Conservation (phyloP, 2,329 filamentous ascomycete genomes). For the Helotiales sp. region DNA sequence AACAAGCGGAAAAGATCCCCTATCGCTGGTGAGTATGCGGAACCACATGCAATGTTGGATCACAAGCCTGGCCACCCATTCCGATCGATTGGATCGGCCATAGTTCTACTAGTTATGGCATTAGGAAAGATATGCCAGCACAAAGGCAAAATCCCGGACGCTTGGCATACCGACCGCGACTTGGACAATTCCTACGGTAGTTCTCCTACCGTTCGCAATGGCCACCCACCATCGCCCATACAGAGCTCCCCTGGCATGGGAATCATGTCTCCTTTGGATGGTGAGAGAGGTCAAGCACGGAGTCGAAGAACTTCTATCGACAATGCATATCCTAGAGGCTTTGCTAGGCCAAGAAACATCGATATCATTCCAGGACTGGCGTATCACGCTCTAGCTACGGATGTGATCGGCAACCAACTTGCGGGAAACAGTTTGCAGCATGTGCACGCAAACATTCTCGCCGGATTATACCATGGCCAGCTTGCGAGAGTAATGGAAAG, state of each 20-base stretch:
- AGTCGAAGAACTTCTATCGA: conserved; percentile 59
- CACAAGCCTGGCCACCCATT: conserved; percentile 57
- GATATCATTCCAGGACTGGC: conserved; percentile 88
- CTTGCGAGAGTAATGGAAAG: conserved; percentile 87
- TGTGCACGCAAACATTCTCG: conserved; percentile 83
- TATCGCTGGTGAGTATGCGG: conserved; percentile 32
- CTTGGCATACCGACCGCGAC: conserved; percentile 46
- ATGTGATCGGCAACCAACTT: conserved; percentile 82
- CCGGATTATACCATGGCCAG: conserved; percentile 88
- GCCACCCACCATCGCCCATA: conserved; percentile 56
- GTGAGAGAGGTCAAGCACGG: conserved; percentile 47
- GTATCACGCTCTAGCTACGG: conserved; percentile 85
- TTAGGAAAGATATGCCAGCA: conserved; percentile 80
- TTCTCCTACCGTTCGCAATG: conserved; percentile 51
- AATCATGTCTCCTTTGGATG: conserved; percentile 58
- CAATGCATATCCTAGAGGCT: conserved; percentile 35
- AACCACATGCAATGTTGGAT: conserved; percentile 33
- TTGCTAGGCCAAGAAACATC: conserved; percentile 61
- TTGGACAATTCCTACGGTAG: conserved; percentile 23
- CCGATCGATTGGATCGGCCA: conserved; percentile 76
- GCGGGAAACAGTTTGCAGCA: conserved; percentile 83
- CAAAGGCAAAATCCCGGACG: conserved; percentile 60
- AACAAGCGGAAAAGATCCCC: conserved; percentile 42
- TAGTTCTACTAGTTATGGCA: conserved; percentile 82
- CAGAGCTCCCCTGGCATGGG: conserved; percentile 60